Base-by-base conservation (phyloP, 805 yeast species). In the Brettanomyces custersianus region DNA sequence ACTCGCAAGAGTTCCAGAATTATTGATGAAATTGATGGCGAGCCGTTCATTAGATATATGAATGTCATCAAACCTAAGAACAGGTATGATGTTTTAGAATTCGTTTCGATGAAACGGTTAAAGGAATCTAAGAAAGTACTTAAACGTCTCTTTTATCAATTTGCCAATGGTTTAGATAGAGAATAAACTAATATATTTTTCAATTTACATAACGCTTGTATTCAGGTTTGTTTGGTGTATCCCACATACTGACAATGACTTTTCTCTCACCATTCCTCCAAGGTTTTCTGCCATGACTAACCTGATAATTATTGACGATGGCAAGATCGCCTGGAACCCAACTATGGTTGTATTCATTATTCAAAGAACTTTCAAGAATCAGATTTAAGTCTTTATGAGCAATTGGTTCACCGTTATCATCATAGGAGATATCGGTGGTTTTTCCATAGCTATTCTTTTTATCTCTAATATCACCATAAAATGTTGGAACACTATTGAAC, bases 231-330 rank as follows among this genome's bases (percentile, higher is more conserved):
- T 33, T 17, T 20, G 29, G 29, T 11, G 13, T 17, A 31, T 59
- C 63, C 63, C 65, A 60, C 62, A 59, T 57, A 36, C 62, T 56
- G n/a, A 55, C 63, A 18, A 57, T 29, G 16, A 59, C 45, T 12
- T 33, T 40, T 33, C 65, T 43, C 4, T 46, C 50, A 4, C 62
- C 61, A 20, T 31, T 23, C 13, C 47, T 43, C 49, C 54, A 53
- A 3, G 63, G 61, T 4, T 38, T 25, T 35, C 63, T 45, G 0
- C 64, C 65, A 40, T 60, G 65, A 35, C 57, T 51, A 4, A 52
- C 61, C 35, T 52, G 59, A 35, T 55, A 54, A 36, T 60, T 60
- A 38, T 59, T 57, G 12, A 60, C 46, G n/a, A 60, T 41, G 1
- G 49, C 59, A 33, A 60, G 40, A 40, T 59, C 65, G 6, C 63